phyloP scores from a whole-genome alignment of 1,284 basidiomycete species.

The Rugosomyces carneus region DNA sequence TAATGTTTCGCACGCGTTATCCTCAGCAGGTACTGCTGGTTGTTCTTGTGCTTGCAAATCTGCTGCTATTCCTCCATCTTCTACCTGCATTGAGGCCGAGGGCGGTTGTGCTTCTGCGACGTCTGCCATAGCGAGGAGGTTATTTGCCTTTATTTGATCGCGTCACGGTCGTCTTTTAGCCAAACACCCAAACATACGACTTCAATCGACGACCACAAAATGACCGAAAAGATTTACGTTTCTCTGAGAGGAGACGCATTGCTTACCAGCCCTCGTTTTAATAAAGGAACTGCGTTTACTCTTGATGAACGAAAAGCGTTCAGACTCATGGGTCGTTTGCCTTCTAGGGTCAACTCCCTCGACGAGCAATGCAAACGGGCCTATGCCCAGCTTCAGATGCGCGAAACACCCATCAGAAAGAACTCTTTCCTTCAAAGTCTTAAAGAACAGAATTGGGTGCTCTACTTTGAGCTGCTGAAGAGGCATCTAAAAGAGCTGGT shows the following conservation, averaged over 20 bases:
- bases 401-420: constrained; percentile 50
- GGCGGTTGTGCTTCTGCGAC: constrained; percentile 28
- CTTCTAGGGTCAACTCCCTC: constrained; percentile 59
- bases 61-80: constrained; percentile 24
- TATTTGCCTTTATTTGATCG: constrained; percentile 12
- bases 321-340: constrained; percentile 68
- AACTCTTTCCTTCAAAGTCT: constrained; percentile 69
- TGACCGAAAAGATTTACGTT: constrained; percentile 30
- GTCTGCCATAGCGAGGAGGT: constrained; percentile 29
- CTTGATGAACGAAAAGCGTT: constrained; percentile 60
- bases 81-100: constrained; percentile 32
- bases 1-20: constrained; percentile 74
- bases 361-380: constrained; percentile 73
- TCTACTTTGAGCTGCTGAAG: constrained; percentile 63
- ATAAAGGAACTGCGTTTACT: constrained; percentile 74
- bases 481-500: constrained; percentile 68
- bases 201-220: constrained; percentile 2
- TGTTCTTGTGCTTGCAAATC: constrained; percentile 11
- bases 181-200: neutral
- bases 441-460: constrained; percentile 70
- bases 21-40: constrained; percentile 31
- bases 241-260: constrained; percentile 54
- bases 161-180: neutral
- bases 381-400: constrained; percentile 54
- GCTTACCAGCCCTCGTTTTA: constrained; percentile 60